Base-by-base conservation (phyloP, 352 stramenopile species). In the Aphanomyces stellatus region DNA sequence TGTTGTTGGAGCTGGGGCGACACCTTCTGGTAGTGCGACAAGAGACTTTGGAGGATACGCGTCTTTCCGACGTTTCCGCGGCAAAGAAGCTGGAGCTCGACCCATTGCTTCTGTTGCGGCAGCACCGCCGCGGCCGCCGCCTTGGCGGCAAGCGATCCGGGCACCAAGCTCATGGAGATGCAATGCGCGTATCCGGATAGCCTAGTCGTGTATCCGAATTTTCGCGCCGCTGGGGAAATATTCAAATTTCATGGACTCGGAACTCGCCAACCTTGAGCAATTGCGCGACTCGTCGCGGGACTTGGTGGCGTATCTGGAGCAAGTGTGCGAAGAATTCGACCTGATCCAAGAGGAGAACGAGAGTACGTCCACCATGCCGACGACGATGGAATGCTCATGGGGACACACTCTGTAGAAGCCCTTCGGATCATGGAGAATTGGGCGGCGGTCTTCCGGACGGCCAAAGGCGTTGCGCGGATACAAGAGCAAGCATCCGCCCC, bases 351-450 rank as follows among this genome's bases (percentile, higher is more conserved):
- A 53, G 13, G 60, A 67, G 27, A 67, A 67, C 42, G 60, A 67
- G 30, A 67, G 60, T 67, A 59, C 34, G 60, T 59, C 19, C 11
- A 11, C 22, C 33, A 7, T 53, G n/a, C 46, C 24, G 10, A 28
- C 11, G 17, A 7, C 24, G 53, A 15, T 62, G 13, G 15, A 43
- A 17, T 28, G 7, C 19, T 43, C 17, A 62, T 62, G 17, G 31
- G 1, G 19, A 62, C 28, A 34, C 49, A 7, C 4, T 35, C 6
- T 40, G 19, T 67, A 67, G 60, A 67, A 28, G 60, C 60, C 10
- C 30, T 67, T 17, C 60, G 49, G 4, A 67, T 67, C 40, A 67
- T 67, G 60, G 60, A 67, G 35, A 67, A 67, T 33, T 67, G 60
- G 60, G 28, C 22, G n/a, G 60, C 60, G 10, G 60, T 67, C 27